Evolutionary conservation across 176 grass and related monocot species (phyloP).

Genomic region (Rhipidocladum racemiflorum): DNA sequence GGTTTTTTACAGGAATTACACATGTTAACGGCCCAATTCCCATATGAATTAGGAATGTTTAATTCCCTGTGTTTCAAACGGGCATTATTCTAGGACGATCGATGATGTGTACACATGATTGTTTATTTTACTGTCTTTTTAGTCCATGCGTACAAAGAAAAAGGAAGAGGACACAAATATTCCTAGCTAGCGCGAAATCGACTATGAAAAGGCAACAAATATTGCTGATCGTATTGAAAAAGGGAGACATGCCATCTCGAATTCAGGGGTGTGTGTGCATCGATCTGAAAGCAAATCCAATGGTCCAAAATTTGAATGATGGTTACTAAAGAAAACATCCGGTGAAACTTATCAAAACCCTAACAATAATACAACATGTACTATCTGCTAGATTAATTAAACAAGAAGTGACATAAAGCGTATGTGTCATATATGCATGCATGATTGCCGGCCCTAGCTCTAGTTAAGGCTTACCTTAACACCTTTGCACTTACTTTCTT

Average conservation of each 20-base stretch:
- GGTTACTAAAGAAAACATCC: too few relatives aligned
- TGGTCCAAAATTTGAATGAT: too few relatives aligned
- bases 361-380: background rate
- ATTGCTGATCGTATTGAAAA: background rate
- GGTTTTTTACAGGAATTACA: too few relatives aligned
- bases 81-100: too few relatives aligned
- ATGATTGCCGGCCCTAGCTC: background rate
- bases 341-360: too few relatives aligned
- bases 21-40: too few relatives aligned
- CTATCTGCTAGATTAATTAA: background rate
- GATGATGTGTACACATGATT: too few relatives aligned
- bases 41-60: too few relatives aligned
- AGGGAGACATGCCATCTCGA: too few relatives aligned
- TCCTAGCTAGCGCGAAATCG: background rate
- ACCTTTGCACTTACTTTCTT: background rate
- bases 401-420: background rate
- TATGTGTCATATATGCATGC: background rate
- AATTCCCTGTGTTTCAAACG: too few relatives aligned
- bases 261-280: too few relatives aligned
- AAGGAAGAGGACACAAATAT: background rate
- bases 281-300: too few relatives aligned
- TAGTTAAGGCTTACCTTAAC: background rate
- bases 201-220: background rate
- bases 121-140: background rate
- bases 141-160: background rate